Evolutionary conservation across 1,284 basidiomycete species (phyloP).

Genomic region (Anthracocystis setariae): DNA sequence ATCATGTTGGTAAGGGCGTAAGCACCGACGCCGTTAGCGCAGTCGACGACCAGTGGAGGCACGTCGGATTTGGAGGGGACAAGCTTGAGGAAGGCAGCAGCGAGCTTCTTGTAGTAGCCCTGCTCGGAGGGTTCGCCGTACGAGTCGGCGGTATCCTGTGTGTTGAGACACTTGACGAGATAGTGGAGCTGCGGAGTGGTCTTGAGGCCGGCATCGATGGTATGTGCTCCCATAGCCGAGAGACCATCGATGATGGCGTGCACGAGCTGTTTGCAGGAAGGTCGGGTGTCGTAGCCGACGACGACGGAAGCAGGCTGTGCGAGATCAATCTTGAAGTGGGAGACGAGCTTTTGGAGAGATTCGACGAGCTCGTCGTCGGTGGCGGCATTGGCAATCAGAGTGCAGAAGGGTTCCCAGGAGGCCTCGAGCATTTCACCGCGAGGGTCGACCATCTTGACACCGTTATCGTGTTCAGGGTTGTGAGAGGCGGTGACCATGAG

Average conservation of each 20-base stretch:
- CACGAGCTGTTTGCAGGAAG: conserved; percentile 85
- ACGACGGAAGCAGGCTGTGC: conserved; percentile 82
- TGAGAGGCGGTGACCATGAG: conserved; percentile 99
- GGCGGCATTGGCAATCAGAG: conserved; percentile 85
- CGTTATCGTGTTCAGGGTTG: conserved; percentile 97
- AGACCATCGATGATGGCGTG: conserved; percentile 85
- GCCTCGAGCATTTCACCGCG: conserved; percentile 99
- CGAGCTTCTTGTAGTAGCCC: conserved; percentile 88
- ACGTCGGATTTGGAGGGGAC: conserved; percentile 68
- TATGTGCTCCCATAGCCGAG: conserved; percentile 72
- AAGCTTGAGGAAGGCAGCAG: conserved; percentile 84
- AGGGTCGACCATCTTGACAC: conserved; percentile 96
- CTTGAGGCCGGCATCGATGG: conserved; percentile 75
- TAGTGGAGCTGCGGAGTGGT: conserved; percentile 98
- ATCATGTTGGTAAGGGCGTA: conserved; percentile 60
- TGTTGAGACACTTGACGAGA: conserved; percentile 89
- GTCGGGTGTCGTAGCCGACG: conserved; percentile 92
- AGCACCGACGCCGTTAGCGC: conserved; percentile 96
- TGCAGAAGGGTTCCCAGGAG: conserved; percentile 91
- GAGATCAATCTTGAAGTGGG: conserved; percentile 79
- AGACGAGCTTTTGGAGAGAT: conserved; percentile 76
- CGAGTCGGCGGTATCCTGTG: conserved; percentile 75
- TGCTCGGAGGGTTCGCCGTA: conserved; percentile 86
- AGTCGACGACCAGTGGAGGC: conserved; percentile 83
- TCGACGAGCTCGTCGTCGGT: conserved; percentile 79